Evolutionary conservation across 306 rosid genomes (phyloP).

Genomic region (Biancaea sappan): DNA sequence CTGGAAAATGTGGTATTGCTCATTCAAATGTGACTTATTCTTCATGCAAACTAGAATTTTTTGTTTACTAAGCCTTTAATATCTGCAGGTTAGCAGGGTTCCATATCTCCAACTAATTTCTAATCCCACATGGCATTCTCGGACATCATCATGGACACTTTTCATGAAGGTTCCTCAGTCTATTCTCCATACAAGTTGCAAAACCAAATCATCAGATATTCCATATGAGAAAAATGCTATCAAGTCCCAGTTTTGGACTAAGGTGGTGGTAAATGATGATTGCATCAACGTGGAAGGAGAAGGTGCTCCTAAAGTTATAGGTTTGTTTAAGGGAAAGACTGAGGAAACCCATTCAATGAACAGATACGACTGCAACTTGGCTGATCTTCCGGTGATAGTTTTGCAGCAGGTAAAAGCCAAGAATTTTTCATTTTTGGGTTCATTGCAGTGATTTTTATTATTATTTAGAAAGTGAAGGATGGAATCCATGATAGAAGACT

Average conservation of each 20-base stretch:
- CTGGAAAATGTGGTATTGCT: constrained; percentile 81
- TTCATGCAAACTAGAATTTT: constrained; percentile 31
- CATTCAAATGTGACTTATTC: constrained; percentile 19
- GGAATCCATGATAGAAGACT: constrained; percentile 10
- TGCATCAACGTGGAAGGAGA: constrained; percentile 77
- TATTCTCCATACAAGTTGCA: constrained; percentile 52
- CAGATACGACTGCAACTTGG: constrained; percentile 73
- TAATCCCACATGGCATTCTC: constrained; percentile 91
- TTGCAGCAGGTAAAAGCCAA: constrained; percentile 74
- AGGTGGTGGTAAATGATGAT: constrained; percentile 80
- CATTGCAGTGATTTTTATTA: not conserved
- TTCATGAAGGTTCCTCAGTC: constrained; percentile 76
- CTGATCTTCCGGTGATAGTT: constrained; percentile 82
- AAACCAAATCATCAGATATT: constrained; percentile 45
- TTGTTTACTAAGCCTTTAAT: constrained; percentile 25
- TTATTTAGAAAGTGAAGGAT: not conserved
- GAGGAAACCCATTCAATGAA: constrained; percentile 71
- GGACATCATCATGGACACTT: constrained; percentile 86
- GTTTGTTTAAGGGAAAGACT: constrained; percentile 65
- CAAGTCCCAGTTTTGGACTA: constrained; percentile 75
- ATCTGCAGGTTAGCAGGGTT: constrained; percentile 68
- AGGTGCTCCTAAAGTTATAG: constrained; percentile 83
- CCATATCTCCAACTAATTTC: constrained; percentile 77
- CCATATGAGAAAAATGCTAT: constrained; percentile 40
- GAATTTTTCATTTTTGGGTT: not conserved